Base-by-base conservation (phyloP, 208 protist species). In the Naegleria lovaniensis region DNA sequence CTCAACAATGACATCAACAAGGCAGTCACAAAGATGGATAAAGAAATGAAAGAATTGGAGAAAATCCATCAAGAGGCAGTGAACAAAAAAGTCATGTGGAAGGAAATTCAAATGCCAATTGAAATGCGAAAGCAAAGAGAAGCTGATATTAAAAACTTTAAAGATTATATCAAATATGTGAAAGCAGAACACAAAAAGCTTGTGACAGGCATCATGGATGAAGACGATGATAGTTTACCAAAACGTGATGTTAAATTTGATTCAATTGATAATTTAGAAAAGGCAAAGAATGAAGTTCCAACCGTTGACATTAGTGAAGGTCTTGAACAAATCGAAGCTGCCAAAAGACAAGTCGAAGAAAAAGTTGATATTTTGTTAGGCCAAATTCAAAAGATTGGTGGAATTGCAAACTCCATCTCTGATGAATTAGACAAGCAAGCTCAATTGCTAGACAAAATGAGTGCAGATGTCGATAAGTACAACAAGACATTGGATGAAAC, bases 21-120 rank as follows among this genome's bases (percentile, higher is more conserved):
- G 67, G 67, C 67, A 36, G n/a, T 79, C 9, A 36, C 29, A 0
- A 79, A 79, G 67, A 79, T 79, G 67, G 67, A 79, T 36, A 79
- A 79, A 79, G 67, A 79, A 79, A 79, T 79, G 67, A 79, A 79
- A 79, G 67, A 79, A 79, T 79, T 79, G 9, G 67, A 79, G 19
- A 79, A 79, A 36, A 79, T 79, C n/a, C 67, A 79, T 79, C 16
- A 79, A 36, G 67, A 79, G 9, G 67, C 67, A 15, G 6, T 79
- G 6, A 79, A 79, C n/a, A 79, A 79, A 33, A 79, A 79, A 36
- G 7, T 79, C 5, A 13, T 79, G 9, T 79, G 67, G 67, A 36
- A 36, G 1, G 29, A 79, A 79, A 36, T 79, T 79, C 67, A 79
- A 79, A 79, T 79, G 67, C 67, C 67, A 33, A 33, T 36, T 79